Percentiles rank a stretch among this genome's conserved stretches.
phyloP scores from a whole-genome alignment of 208 protist species.

The Trypanosoma brucei region DNA sequence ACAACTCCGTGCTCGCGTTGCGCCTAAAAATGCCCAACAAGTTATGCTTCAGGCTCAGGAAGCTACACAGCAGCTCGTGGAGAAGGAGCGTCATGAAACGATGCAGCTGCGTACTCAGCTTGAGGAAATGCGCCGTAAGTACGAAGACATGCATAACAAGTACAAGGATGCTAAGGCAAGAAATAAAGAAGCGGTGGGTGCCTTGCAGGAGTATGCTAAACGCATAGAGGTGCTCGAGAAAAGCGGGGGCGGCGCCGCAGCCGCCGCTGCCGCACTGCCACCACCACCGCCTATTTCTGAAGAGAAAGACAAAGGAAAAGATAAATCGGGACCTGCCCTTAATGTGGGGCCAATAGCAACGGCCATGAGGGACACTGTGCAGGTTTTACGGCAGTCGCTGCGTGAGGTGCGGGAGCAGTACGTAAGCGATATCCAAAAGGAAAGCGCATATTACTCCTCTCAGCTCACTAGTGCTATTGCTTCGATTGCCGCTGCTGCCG shows the following conservation, averaged over 20 bases:
- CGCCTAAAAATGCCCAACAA: constrained; percentile 33
- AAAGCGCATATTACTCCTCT: constrained; percentile 55
- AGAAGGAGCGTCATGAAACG: constrained; percentile 58
- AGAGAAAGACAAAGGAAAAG: constrained; percentile 12
- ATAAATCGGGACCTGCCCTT: neutral
- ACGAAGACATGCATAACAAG: constrained; percentile 88
- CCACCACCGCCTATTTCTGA: constrained; percentile 26
- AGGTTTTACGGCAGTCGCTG: constrained; percentile 49
- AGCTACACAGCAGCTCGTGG: constrained; percentile 66
- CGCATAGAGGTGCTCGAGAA: constrained; percentile 56
- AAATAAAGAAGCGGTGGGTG: constrained; percentile 70
- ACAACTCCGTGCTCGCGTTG: constrained; percentile 38
- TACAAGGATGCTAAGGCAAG: constrained; percentile 90
- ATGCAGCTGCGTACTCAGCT: constrained; percentile 58
- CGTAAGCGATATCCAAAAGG: constrained; percentile 57
- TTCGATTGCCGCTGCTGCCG: constrained; percentile 62
- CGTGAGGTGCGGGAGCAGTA: constrained; percentile 68
- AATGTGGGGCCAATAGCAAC: constrained; percentile 5
- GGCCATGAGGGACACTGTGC: constrained; percentile 59
- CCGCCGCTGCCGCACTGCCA: neutral
- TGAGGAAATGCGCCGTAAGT: constrained; percentile 71
- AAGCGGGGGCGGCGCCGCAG: constrained; percentile 18
- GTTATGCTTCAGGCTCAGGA: constrained; percentile 72
- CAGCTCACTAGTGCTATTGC: constrained; percentile 73
- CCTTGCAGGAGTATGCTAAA: constrained; percentile 64